Evolutionary conservation across 2,329 filamentous ascomycete genomes (phyloP).

Genomic region (Ascocoryne sarcoides): DNA sequence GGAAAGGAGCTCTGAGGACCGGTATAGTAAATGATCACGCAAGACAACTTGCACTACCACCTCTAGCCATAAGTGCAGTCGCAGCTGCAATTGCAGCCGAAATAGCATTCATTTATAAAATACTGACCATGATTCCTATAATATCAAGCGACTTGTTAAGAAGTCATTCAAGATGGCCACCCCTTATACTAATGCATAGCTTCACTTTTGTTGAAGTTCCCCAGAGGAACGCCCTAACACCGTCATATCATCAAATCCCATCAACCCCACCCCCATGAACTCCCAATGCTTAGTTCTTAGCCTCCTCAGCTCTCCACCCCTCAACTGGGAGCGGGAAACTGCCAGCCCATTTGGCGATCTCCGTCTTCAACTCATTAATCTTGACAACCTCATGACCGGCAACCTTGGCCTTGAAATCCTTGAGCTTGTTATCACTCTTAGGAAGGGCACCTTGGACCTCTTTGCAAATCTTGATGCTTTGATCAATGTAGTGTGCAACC

Average conservation of each 20-base stretch:
- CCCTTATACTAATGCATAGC: background rate
- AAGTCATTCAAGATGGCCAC: background rate
- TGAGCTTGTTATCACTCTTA: slow-evolving; percentile 98
- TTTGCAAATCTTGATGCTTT: slow-evolving; percentile 82
- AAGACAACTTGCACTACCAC: no score
- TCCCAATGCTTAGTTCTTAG: background rate
- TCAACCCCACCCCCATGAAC: background rate
- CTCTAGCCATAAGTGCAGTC: no score
- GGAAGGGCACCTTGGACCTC: slow-evolving; percentile 76
- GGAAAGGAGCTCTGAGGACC: no score
- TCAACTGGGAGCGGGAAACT: slow-evolving; percentile 88
- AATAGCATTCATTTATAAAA: no score
- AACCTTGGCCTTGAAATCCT: slow-evolving; percentile 97
- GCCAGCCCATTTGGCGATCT: slow-evolving; percentile 80
- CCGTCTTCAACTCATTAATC: slow-evolving; percentile 79
- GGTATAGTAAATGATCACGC: no score
- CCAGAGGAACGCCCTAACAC: no score
- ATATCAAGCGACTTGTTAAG: background rate
- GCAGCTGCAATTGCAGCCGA: no score
- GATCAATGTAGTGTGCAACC: slow-evolving; percentile 83
- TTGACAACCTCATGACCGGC: slow-evolving; percentile 66
- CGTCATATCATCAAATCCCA: background rate
- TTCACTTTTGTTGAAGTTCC: background rate
- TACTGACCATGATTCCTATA: no score
- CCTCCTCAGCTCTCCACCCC: slow-evolving; percentile 45